Conservation (phyloP, 306 rosid species). For the Crotalaria pallida region DNA sequence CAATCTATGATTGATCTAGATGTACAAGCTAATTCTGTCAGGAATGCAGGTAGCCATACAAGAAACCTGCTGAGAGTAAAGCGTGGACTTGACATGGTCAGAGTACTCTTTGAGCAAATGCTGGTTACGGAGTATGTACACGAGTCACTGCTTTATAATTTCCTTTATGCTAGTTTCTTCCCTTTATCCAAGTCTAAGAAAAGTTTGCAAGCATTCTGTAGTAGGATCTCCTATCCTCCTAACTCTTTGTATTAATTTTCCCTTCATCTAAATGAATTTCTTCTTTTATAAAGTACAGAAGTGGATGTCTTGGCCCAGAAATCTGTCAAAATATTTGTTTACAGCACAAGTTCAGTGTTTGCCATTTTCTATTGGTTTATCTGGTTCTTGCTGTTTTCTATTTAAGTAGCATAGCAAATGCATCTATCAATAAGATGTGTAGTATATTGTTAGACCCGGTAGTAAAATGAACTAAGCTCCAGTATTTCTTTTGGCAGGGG, state of each 20-base stretch:
- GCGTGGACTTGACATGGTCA: conserved; percentile 93
- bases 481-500: conserved; percentile 48
- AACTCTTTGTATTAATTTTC: neutral
- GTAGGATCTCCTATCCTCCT: too few relatives aligned
- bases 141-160: neutral
- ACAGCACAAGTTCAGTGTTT: neutral
- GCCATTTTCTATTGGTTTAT: neutral
- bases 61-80: conserved; percentile 87
- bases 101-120: conserved; percentile 74
- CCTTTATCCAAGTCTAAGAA: neutral
- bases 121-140: conserved; percentile 57
- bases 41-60: conserved; percentile 69
- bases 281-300: neutral
- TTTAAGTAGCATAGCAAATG: neutral
- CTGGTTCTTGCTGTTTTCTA: neutral
- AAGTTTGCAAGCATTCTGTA: neutral
- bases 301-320: neutral
- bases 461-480: conserved; percentile 17
- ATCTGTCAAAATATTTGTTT: neutral
- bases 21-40: conserved; percentile 43
- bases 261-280: neutral
- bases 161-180: neutral
- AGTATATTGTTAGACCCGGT: neutral
- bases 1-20: conserved; percentile 65
- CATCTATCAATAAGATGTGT: neutral